Evolutionary conservation across 495 filamentous ascomycete genomes (phyloP).

Genomic region (Chaetomium fimeti): DNA sequence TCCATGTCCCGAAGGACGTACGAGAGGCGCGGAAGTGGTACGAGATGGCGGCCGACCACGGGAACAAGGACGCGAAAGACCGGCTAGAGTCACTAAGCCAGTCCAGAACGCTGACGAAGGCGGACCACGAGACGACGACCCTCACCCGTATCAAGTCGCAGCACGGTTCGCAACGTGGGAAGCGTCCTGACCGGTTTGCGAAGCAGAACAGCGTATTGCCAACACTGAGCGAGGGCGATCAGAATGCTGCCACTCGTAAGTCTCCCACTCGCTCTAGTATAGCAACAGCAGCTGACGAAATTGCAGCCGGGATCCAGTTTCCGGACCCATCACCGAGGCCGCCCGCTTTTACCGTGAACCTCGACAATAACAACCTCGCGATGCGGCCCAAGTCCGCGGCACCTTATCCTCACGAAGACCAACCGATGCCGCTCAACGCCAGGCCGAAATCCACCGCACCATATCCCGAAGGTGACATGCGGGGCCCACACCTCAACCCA

Average conservation of each 20-base stretch:
- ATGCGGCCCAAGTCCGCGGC: constrained; percentile 52
- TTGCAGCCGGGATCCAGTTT: constrained; percentile 57
- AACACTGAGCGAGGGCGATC: constrained; percentile 44
- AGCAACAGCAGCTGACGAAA: constrained; percentile 29
- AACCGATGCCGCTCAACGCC: constrained; percentile 43
- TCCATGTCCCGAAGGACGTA: constrained; percentile 76
- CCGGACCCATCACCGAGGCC: constrained; percentile 62
- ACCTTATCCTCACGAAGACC: constrained; percentile 52
- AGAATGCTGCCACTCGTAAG: constrained; percentile 21
- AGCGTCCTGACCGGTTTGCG: constrained; percentile 62
- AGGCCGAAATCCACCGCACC: constrained; percentile 45
- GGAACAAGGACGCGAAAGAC: constrained; percentile 82
- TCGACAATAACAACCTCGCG: constrained; percentile 37
- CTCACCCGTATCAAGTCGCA: constrained; percentile 88
- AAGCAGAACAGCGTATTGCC: constrained; percentile 51
- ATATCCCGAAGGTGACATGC: constrained; percentile 54
- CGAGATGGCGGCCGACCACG: constrained; percentile 80
- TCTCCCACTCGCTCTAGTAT: constrained; percentile 5
- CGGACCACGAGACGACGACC: constrained; percentile 90
- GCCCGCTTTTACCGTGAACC: constrained; percentile 47
- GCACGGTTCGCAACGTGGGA: constrained; percentile 79
- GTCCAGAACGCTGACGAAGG: constrained; percentile 80
- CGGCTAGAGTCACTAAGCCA: constrained; percentile 82
- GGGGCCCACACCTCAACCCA: constrained; percentile 38
- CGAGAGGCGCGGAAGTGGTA: constrained; percentile 89